Evolutionary conservation across 2,329 filamentous ascomycete genomes (phyloP), one percentile per base, ranked within the genome.

Genomic region (Xylariaceae sp.): DNA sequence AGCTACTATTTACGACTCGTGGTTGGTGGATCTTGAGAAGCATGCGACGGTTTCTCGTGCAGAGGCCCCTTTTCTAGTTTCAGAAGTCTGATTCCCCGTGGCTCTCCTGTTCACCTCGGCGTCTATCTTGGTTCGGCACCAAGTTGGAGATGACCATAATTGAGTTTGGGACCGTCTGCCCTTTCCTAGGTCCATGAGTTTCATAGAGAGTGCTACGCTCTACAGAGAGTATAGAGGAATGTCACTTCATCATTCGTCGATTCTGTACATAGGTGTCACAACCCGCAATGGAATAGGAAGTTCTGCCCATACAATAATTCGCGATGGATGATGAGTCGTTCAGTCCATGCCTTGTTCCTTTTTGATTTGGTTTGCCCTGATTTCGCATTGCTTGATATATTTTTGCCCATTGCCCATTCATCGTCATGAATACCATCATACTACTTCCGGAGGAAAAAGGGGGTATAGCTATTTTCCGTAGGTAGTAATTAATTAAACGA

Each of bases 191-290:
- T 53, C 30, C 53, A 48, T 56, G 52, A 55, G 50, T 62, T 65
- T 53, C 57, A 61, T 60, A 61, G 64, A 64, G 50, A 58, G 55
- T 53, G 57, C 57, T 48, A 51, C 59, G 62, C 61, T 64, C 59
- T 62, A 61, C 64, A 57, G 60, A 62, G 51, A 56, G 58, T 50
- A 62, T 51, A 51, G 54, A 60, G 58, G 60, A 59, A 64, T 65
- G 60, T 53, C 52, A 53, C 58, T 55, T 60, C 59, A 60, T 59
- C 61, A 63, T 65, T 65, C 60, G 61, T 63, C 60, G 61, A 61
- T 67, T 63, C 65, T 68, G 68, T 70, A 70, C 65, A 69, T 70
- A 70, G 41, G 41, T 45, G 13, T 56, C 66, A 65, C 58, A 59
- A 57, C 64, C 56, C 58, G 57, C 62, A 63, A 67, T 63, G 62